Percentiles rank a stretch among this genome's conserved stretches.
phyloP scores from a whole-genome alignment of 2,329 filamentous ascomycete species.

The Arthroderma sp. region DNA sequence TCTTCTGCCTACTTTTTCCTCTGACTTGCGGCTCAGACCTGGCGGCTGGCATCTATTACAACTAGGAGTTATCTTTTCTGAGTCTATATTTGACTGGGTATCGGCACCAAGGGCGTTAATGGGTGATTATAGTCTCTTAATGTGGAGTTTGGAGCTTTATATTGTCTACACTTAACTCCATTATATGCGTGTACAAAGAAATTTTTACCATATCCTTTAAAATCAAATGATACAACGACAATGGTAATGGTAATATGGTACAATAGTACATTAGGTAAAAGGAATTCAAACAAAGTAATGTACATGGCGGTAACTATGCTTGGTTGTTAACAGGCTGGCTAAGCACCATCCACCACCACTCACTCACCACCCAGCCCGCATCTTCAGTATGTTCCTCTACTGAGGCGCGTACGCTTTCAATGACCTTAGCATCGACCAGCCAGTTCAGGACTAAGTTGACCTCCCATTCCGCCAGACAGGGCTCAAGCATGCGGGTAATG shows the following conservation, averaged over 20 bases:
- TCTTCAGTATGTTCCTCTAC: slow-evolving; percentile 12
- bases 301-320: not conserved
- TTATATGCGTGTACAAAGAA: too few species aligned
- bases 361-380: slow-evolving; percentile 24
- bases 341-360: slow-evolving; percentile 29
- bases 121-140: not conserved
- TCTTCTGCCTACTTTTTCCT: not conserved
- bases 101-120: not conserved
- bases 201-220: too few species aligned
- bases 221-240: too few species aligned
- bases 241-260: not conserved
- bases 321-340: not conserved
- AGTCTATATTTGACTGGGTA: not conserved
- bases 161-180: too few species aligned
- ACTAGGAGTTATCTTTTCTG: not conserved
- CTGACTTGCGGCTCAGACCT: not conserved
- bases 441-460: slow-evolving; percentile 31
- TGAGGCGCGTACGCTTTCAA: slow-evolving; percentile 14
- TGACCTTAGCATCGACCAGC: slow-evolving; percentile 24
- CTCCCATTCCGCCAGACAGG: slow-evolving; percentile 33
- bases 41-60: not conserved
- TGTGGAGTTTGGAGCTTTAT: not conserved
- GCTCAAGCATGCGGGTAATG: slow-evolving; percentile 30
- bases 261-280: not conserved
- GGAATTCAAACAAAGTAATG: not conserved